Conservation (phyloP, 176 grass and related monocot genomes). For the Alloteropsis semialata region DNA sequence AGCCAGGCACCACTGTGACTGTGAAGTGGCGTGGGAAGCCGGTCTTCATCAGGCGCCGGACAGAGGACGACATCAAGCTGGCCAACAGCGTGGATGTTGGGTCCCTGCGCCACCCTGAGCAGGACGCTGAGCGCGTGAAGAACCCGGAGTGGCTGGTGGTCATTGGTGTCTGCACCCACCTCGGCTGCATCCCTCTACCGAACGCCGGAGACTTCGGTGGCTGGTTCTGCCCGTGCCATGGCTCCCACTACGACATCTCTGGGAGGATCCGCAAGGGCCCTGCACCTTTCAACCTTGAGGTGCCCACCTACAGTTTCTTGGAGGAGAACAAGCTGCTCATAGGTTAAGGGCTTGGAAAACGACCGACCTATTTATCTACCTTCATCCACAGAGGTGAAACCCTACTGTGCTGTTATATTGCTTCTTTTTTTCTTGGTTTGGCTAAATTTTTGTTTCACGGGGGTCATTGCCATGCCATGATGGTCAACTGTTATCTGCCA, state of each 20-base stretch:
- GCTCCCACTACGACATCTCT: slow-evolving; percentile 83
- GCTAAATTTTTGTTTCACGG: slow-evolving; percentile 36
- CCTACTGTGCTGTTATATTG: slow-evolving; percentile 36
- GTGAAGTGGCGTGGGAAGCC: slow-evolving; percentile 97
- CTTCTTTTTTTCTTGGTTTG: slow-evolving; percentile 15
- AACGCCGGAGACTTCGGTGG: slow-evolving; percentile 84
- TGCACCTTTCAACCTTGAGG: slow-evolving; percentile 81
- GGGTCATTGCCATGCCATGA: not conserved
- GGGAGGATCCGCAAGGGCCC: slow-evolving; percentile 91
- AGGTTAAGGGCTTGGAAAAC: slow-evolving; percentile 43
- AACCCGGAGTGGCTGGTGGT: slow-evolving; percentile 87
- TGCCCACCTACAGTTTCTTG: slow-evolving; percentile 78
- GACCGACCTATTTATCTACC: not conserved
- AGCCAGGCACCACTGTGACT: slow-evolving; percentile 73
- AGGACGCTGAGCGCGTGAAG: slow-evolving; percentile 67
- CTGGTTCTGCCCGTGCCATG: slow-evolving; percentile 95
- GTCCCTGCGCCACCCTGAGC: slow-evolving; percentile 71
- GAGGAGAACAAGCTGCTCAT: slow-evolving; percentile 85
- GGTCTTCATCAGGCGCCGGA: slow-evolving; percentile 78
- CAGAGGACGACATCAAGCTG: slow-evolving; percentile 79
- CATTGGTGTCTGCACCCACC: slow-evolving; percentile 85
- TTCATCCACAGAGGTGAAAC: slow-evolving; percentile 12
- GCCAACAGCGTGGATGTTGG: slow-evolving; percentile 74
- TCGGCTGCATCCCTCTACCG: slow-evolving; percentile 86
- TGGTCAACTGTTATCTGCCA: not conserved